Conservation (phyloP, 73 alveolate genomes). For the Paramecium primaurelia region DNA sequence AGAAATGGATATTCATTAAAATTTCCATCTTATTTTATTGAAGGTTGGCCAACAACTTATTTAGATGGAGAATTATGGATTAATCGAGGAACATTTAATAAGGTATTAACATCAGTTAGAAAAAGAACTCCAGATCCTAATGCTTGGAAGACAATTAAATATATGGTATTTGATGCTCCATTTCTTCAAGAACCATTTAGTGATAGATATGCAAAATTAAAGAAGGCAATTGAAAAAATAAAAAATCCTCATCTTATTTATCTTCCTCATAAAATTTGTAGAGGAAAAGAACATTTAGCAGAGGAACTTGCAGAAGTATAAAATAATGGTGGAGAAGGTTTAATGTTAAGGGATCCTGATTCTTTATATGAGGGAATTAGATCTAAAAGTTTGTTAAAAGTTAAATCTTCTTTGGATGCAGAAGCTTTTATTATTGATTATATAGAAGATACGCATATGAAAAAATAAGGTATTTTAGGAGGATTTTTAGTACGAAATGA, state of each 20-base stretch:
- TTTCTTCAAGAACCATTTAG: constrained; percentile 56
- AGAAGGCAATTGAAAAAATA: background rate
- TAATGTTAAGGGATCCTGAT: constrained; percentile 66
- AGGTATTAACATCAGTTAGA: background rate
- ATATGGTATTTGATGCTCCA: constrained; percentile 82
- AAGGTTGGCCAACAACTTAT: constrained; percentile 41
- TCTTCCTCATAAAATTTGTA: constrained; percentile 44
- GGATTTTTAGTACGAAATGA: background rate
- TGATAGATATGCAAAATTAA: constrained; percentile 58
- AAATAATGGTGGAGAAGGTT: constrained; percentile 62
- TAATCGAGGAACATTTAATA: background rate
- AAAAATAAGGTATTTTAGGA: background rate
- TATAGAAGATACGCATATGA: background rate
- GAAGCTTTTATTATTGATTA: constrained; percentile 34
- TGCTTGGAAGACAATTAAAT: constrained; percentile 70
- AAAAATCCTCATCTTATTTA: background rate
- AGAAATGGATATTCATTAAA: background rate
- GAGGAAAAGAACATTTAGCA: constrained; percentile 48
- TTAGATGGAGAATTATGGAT: constrained; percentile 40
- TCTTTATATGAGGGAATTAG: constrained; percentile 58
- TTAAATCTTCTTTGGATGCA: constrained; percentile 59
- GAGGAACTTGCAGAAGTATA: constrained; percentile 36
- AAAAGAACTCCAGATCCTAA: constrained; percentile 51
- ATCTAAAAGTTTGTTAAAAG: constrained; percentile 48
- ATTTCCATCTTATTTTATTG: constrained; percentile 24